Evolutionary conservation across 1,139 yeast species (phyloP), one percentile per base, ranked within the genome.

Genomic region (Magnusiomyces magnusii): DNA sequence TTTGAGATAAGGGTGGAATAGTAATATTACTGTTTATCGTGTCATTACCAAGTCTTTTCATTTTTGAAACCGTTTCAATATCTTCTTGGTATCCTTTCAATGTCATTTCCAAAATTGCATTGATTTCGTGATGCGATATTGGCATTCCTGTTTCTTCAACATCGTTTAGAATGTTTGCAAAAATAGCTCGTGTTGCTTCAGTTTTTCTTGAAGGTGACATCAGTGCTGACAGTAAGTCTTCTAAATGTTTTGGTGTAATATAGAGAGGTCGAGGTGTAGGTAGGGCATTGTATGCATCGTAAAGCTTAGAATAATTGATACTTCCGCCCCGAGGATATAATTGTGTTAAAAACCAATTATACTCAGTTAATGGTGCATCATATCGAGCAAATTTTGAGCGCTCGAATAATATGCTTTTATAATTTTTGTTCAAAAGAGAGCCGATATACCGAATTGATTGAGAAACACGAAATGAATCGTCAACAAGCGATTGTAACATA

Each of bases 201-300:
- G 49, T 44, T 9, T 44, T 44, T 47, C 17, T 47, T 47, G 44
- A 49, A 19, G 47, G 50, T 34, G 34, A 60, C 58, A 75, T 63
- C 57, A 78, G 72, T 42, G 64, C 65, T 2, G 65, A 59, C 25
- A 80, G 60, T 42, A 81, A 71, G 10, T 70, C 71, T 60, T 79
- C 78, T 42, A 80, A 68, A 63, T 79, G 79, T 10, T 66, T 62
- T 2, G 75, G 71, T 2, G 67, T 61, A 54, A 79, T 66, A 57
- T 73, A 71, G 3, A 69, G 64, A 3, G 78, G 75, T 13, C 59
- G 52, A 15, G 62, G 62, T 1, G 49, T 56, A 0, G 81, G 80
- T 13, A 78, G 65, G 9, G 70, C 68, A 27, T 69, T 62, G 63
- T 76, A 80, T n/a, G 74, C 67, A 28, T 68, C 66, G 61, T 64